Evolutionary conservation across 306 rosid genomes (phyloP), one percentile per base, ranked within the genome.

Genomic region (Delonix regia): DNA sequence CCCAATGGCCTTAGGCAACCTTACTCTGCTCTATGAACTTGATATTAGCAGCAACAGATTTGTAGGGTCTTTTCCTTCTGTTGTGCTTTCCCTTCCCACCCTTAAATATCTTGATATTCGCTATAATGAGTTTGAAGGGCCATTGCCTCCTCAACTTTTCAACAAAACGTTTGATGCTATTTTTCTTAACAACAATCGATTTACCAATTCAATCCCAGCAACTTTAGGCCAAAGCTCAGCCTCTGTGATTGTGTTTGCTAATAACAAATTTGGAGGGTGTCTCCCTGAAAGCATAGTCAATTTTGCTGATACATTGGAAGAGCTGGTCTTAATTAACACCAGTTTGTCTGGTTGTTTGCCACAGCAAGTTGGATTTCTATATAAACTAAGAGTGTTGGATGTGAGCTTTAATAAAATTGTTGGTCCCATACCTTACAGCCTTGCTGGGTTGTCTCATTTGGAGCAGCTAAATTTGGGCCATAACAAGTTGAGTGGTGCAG

Each of bases 21-120:
- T 95, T 2, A 73, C 88, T 0, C 86, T 71, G 12, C 98, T 95
- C 69, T 81, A 75, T 30, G 98, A 95, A 85, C 90, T 95, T 56
- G 99, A 95, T 83, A 71, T 95, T 5, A 88, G 97, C 78, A 93
- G 85, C 85, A 95, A 93, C 85, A 87, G 98, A 82, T 91, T 95
- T 49, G 97, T 93, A 1, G 98, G 98, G 9, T 88, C 97, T 36
- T 95, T 95, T 76, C 97, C 97, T 27, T 56, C 68, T 2, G 96
- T 89, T 22, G 91, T 95, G 42, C 88, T 95, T 57, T 82, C 85
- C 52, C 94, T 95, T 28, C 90, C 94, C 22, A 22, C 71, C 1
- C 76, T 95, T 47, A 42, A 6, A 0, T 93, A 30, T 73, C 97
- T 95, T 55, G 99, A 95, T 76, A 65, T 95, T 44, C 91, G 98